These are phyloP conservation scores for Allium cepa DNA, from an alignment of 106 monocot species.

Conservation along the genomic window DNA sequence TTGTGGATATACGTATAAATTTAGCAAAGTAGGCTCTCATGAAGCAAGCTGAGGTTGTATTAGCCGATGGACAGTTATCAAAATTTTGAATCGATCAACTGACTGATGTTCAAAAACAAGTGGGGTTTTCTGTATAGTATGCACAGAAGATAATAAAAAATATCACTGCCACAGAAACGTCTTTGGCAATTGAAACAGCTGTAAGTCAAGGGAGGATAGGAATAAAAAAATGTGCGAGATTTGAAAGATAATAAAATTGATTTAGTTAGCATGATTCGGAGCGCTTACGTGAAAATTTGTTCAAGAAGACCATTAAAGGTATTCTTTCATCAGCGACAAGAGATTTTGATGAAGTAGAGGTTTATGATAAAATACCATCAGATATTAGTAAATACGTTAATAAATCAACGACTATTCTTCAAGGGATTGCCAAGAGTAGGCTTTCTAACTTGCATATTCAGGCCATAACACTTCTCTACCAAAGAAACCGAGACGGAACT, in stretches of 20 bases:
- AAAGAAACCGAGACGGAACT: constrained; percentile 78
- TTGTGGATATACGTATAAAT: constrained; percentile 62
- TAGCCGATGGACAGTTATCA: constrained; percentile 88
- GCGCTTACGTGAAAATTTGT: constrained; percentile 75
- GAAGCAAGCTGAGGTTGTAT: constrained; percentile 93
- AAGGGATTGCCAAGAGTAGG: constrained; percentile 67
- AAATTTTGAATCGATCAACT: constrained; percentile 84
- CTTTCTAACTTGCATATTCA: constrained; percentile 79
- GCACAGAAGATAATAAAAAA: constrained; percentile 95
- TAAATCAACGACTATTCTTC: constrained; percentile 70
- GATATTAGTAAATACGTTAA: constrained; percentile 61
- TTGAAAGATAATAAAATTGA: constrained; percentile 77
- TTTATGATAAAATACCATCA: constrained; percentile 76
- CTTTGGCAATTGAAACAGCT: constrained; percentile 83
- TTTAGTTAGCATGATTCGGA: constrained; percentile 79
- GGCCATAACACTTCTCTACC: constrained; percentile 68
- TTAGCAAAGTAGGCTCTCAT: constrained; percentile 91
- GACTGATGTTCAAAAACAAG: constrained; percentile 70
- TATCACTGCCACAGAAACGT: constrained; percentile 87
- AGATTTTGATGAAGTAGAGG: constrained; percentile 73
- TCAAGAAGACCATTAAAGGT: constrained; percentile 78
- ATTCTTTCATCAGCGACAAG: constrained; percentile 85
- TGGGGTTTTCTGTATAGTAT: constrained; percentile 76
- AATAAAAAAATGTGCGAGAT: constrained; percentile 73
- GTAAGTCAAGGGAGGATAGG: constrained; percentile 82